Conservation (phyloP, 2,329 filamentous ascomycete species). For the Botrytis fabae region DNA sequence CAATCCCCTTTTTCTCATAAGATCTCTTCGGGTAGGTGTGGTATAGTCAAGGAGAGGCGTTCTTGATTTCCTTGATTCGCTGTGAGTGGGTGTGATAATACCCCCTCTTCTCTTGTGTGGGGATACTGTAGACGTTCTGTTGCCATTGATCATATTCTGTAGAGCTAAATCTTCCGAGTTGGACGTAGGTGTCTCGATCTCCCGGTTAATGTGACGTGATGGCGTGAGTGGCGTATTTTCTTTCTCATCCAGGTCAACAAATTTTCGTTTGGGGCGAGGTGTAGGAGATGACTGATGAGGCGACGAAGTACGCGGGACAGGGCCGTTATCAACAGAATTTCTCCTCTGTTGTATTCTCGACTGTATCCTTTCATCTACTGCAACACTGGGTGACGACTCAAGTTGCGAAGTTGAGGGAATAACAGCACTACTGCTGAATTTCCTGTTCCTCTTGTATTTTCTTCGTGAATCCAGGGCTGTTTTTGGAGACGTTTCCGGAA, state of each 20-base stretch:
- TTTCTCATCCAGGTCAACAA: conserved; percentile 5
- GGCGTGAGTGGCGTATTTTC: conserved; percentile 4
- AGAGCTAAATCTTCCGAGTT: background rate
- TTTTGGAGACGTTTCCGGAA: conserved; percentile 20
- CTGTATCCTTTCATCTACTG: background rate
- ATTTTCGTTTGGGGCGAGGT: conserved; percentile 15
- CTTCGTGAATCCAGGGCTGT: conserved; percentile 13
- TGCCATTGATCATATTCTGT: background rate
- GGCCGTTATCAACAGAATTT: background rate
- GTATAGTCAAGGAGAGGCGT: conserved; percentile 34
- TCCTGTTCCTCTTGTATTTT: background rate
- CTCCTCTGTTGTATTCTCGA: background rate
- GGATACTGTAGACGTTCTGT: background rate
- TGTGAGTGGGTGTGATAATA: conserved; percentile 16
- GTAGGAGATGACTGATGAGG: background rate
- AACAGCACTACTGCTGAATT: conserved; percentile 5
- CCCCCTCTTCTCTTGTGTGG: conserved; percentile 4
- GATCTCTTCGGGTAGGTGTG: conserved; percentile 29
- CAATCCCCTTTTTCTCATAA: conserved; percentile 12
- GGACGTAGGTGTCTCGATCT: background rate
- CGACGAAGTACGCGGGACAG: conserved; percentile 6
- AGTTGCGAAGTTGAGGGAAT: conserved; percentile 18
- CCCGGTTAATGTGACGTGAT: background rate
- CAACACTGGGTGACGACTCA: conserved; percentile 3
- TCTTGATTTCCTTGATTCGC: conserved; percentile 10